A percentile compares a stretch with the other conserved stretches of the same genome.
These are phyloP conservation scores for Dactylorhiza incarnata DNA, from an alignment of 106 monocot genomes.

Conservation along the genomic window DNA sequence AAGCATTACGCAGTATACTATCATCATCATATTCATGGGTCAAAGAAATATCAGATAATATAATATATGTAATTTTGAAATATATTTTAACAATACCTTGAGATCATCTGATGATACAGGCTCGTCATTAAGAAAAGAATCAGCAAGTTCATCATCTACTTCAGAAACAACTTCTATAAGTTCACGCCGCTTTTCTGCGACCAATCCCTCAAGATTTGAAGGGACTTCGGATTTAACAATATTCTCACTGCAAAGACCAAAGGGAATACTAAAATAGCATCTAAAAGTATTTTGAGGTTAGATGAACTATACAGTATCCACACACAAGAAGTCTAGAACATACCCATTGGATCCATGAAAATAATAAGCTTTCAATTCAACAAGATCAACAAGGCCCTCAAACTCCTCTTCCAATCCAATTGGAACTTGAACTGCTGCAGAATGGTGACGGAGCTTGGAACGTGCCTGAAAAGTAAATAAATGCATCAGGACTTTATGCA, in stretches of 20 bases:
- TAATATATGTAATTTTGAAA: neutral
- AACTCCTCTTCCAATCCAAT: slow-evolving; percentile 98
- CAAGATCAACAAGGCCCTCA: slow-evolving; percentile 91
- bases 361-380: slow-evolving; percentile 81
- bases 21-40: neutral
- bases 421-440: slow-evolving; percentile 94
- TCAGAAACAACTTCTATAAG: slow-evolving; percentile 96
- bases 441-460: slow-evolving; percentile 89
- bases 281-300: neutral
- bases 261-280: neutral
- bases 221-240: slow-evolving; percentile 67
- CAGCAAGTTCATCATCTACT: slow-evolving; percentile 94
- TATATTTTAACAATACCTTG: slow-evolving; percentile 34
- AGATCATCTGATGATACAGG: slow-evolving; percentile 65
- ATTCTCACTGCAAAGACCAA: slow-evolving; percentile 57
- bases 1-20: neutral
- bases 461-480: slow-evolving; percentile 58
- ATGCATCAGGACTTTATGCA: neutral
- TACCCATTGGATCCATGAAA: slow-evolving; percentile 92
- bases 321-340: neutral
- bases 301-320: neutral
- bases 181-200: slow-evolving; percentile 71
- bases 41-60: neutral
- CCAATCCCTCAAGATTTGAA: slow-evolving; percentile 49
- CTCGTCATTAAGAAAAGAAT: slow-evolving; percentile 85